Percentiles rank a stretch among this genome's conserved stretches.
Evolutionary conservation across 2,329 filamentous ascomycete species (phyloP).

Genomic region (Xylariaceae sp.): DNA sequence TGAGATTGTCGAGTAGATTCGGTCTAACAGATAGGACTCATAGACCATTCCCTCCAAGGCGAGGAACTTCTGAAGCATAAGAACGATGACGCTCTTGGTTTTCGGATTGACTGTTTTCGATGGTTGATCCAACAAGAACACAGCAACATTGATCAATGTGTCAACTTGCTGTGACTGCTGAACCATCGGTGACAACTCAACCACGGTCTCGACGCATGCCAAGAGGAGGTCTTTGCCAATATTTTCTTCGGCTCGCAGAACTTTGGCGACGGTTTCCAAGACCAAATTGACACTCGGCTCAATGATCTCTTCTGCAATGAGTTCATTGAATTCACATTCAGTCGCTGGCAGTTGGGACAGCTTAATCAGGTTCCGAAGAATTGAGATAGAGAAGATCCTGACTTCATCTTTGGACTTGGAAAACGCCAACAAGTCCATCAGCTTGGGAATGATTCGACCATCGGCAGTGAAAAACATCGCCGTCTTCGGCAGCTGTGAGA

Average conservation of each 20-base stretch:
- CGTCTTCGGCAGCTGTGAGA: conserved; percentile 64
- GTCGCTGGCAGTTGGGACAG: conserved; percentile 51
- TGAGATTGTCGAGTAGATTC: conserved; percentile 68
- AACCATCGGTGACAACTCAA: conserved; percentile 68
- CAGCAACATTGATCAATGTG: conserved; percentile 73
- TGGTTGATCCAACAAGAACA: conserved; percentile 80
- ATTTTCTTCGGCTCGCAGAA: conserved; percentile 54
- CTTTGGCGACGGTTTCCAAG: conserved; percentile 60
- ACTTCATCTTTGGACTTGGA: conserved; percentile 80
- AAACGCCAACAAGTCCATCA: conserved; percentile 67
- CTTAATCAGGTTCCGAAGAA: conserved; percentile 65
- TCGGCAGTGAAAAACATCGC: conserved; percentile 62
- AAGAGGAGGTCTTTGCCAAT: conserved; percentile 71
- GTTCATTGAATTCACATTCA: conserved; percentile 52
- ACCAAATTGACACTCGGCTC: conserved; percentile 54
- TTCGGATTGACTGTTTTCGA: conserved; percentile 74
- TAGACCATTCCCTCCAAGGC: conserved; percentile 55
- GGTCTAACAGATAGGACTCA: conserved; percentile 53
- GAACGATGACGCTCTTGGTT: conserved; percentile 74
- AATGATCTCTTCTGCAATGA: conserved; percentile 52
- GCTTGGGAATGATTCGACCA: conserved; percentile 59
- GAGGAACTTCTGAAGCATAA: conserved; percentile 76
- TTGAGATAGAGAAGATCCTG: conserved; percentile 71
- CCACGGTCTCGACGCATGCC: conserved; percentile 70
- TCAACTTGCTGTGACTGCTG: conserved; percentile 62